Base-by-base conservation (phyloP, 768 basidiomycete species). In the Lenzites betulinus region DNA sequence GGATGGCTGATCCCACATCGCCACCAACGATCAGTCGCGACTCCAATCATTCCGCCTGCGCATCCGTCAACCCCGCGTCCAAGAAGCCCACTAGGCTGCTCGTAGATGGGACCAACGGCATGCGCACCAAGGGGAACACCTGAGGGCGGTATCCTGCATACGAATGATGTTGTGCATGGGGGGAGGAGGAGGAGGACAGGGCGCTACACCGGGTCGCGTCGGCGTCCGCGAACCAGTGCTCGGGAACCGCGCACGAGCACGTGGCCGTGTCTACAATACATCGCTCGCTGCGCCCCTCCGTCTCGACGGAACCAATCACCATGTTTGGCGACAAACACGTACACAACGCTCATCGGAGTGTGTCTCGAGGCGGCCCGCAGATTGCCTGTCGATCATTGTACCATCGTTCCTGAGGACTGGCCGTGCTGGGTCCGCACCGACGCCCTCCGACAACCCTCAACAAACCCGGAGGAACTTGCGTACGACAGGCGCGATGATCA, bases 1-100 rank as follows among this genome's bases (percentile, higher is more conserved):
- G 50, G 23, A 23, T 48, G 57, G 16, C 30, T 63, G 62, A 63
- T 63, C 62, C 38, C 52, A 62, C 60, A 62, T 62, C 60, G 60
- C 60, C 60, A 63, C 62, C 51, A 44, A 51, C 51, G 42, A 62
- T 62, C 60, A 62, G 43, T 54, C 38, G 58, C 41, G 25, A 49
- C 61, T 49, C 36, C 56, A 50, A 58, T 58, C 56, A 58, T 18
- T 28, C 33, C 20, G 48, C n/a, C 56, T 58, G 56, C 49, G 41
- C 48, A 43, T 58, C 56, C 56, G 51, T 25, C 51, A 39, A 38
- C 35, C 38, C 38, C 38, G 18, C 38, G 38, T 13, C 38, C 38
- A 18, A 16, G 7, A 13, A 5, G 38, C 38, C 15, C 13, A 16
- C 3, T 13, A 39, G 38, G 15, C 38, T 4, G 13, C 11, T 39